A percentile compares a stretch with the other conserved stretches of the same genome.
phyloP scores from a whole-genome alignment of 2,329 filamentous ascomycete species.

The Cryoendolithus antarcticus region DNA sequence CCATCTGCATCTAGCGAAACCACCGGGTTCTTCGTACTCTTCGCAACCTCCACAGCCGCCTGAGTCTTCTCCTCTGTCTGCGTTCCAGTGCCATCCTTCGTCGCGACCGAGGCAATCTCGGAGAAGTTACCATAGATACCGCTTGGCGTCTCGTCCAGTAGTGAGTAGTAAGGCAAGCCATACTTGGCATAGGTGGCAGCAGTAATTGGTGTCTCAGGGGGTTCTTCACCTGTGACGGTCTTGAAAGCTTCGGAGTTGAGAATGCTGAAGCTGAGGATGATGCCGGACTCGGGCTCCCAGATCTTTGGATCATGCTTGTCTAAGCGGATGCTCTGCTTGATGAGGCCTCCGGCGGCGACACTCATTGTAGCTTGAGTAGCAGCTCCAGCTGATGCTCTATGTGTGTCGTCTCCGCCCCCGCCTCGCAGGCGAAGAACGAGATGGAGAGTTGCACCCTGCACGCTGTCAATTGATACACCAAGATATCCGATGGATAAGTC shows the following conservation, averaged over 20 bases:
- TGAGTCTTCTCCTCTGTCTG: constrained; percentile 7
- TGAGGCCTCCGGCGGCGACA: constrained; percentile 29
- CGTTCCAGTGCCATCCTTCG: constrained; percentile 13
- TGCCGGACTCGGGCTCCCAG: constrained; percentile 22
- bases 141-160: constrained; percentile 19
- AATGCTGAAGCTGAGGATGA: constrained; percentile 29
- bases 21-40: constrained; percentile 9
- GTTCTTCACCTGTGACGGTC: constrained; percentile 24
- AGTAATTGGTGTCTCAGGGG: constrained; percentile 25
- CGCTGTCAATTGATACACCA: no score
- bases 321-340: constrained; percentile 27
- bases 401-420: constrained; percentile 1
- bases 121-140: constrained; percentile 19
- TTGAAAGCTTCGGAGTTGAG: constrained; percentile 26
- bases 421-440: constrained; percentile 13
- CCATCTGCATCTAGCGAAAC: constrained; percentile 10
- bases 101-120: constrained; percentile 17
- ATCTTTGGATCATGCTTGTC: constrained; percentile 16
- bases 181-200: constrained; percentile 22
- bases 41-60: constrained; percentile 7
- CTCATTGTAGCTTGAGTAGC: constrained; percentile 20
- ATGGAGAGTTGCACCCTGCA: constrained; percentile 30
- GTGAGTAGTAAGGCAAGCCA: constrained; percentile 27
- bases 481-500: no score
- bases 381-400: constrained; percentile 3